Conservation (phyloP, 495 filamentous ascomycete genomes). For the Clavariopsis aquatica region DNA sequence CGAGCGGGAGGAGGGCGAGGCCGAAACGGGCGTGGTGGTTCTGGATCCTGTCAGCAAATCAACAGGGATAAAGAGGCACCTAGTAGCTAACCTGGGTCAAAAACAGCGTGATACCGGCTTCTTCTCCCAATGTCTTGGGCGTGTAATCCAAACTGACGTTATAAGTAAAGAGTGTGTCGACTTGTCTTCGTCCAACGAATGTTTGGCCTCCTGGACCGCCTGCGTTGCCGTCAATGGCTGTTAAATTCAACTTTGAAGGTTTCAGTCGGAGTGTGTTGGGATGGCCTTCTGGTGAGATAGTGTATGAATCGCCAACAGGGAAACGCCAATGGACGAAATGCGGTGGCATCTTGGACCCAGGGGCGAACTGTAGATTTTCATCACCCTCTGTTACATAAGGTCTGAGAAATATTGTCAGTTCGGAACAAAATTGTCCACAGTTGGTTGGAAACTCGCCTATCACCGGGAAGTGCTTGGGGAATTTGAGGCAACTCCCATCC, state of each 20-base stretch:
- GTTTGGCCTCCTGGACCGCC: conserved; percentile 44
- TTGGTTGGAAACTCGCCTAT: conserved; percentile 9
- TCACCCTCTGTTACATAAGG: conserved; percentile 44
- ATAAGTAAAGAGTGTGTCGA: conserved; percentile 54
- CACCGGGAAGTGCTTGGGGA: conserved; percentile 42
- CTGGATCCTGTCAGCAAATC: conserved; percentile 37
- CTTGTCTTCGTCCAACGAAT: conserved; percentile 53
- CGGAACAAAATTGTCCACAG: background rate
- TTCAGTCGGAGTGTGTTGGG: conserved; percentile 47
- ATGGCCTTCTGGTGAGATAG: conserved; percentile 45
- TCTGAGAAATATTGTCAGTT: background rate
- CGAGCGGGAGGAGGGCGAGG: conserved; percentile 40
- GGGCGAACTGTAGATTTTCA: conserved; percentile 48
- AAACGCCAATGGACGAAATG: conserved; percentile 56
- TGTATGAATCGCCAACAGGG: conserved; percentile 46
- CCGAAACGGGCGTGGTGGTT: conserved; percentile 57
- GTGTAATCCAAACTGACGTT: conserved; percentile 49
- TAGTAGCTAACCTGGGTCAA: conserved; percentile 39
- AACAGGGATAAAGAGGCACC: background rate
- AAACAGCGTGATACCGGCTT: conserved; percentile 49
- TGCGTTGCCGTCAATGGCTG: conserved; percentile 36
- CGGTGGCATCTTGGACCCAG: conserved; percentile 44
- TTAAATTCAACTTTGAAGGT: conserved; percentile 53
- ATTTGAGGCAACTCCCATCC: conserved; percentile 44
- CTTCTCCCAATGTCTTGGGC: conserved; percentile 39